phyloP scores from a whole-genome alignment of 1,284 basidiomycete species.

The Chalciporus sp. region DNA sequence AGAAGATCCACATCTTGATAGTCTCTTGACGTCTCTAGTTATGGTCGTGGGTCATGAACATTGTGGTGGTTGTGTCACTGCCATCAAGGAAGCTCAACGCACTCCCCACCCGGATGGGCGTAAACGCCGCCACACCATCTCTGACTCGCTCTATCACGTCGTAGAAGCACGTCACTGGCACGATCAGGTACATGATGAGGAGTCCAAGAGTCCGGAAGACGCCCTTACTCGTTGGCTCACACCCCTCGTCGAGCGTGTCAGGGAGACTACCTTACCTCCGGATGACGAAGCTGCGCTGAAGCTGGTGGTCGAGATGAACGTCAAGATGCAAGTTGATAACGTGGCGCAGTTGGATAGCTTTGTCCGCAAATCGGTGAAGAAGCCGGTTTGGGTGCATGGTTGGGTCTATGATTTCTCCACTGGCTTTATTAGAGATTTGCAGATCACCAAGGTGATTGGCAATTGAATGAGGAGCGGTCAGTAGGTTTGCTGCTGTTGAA shows the following conservation, averaged over 20 bases:
- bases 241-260: constrained; percentile 55
- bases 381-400: constrained; percentile 73
- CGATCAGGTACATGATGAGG: constrained; percentile 6
- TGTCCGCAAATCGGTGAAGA: constrained; percentile 68
- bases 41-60: constrained; percentile 31
- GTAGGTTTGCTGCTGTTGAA: not conserved
- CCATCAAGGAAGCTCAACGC: constrained; percentile 12
- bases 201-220: constrained; percentile 16
- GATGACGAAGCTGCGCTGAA: constrained; percentile 41
- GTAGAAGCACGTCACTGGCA: not conserved
- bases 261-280: constrained; percentile 43
- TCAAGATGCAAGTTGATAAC: constrained; percentile 67
- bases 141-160: constrained; percentile 20
- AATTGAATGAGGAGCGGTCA: not conserved
- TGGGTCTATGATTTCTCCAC: constrained; percentile 81
- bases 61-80: constrained; percentile 25
- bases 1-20: not conserved
- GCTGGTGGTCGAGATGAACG: constrained; percentile 68
- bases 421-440: constrained; percentile 71
- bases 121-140: constrained; percentile 11
- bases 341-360: constrained; percentile 65
- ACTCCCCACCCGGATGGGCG: not conserved
- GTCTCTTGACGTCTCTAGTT: constrained; percentile 9
- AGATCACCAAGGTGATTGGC: constrained; percentile 44
- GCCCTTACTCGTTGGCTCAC: constrained; percentile 69